Percentiles rank a stretch among this genome's conserved stretches.
Evolutionary conservation across 805 yeast genomes (phyloP).

Genomic region (Candida lessepsii): DNA sequence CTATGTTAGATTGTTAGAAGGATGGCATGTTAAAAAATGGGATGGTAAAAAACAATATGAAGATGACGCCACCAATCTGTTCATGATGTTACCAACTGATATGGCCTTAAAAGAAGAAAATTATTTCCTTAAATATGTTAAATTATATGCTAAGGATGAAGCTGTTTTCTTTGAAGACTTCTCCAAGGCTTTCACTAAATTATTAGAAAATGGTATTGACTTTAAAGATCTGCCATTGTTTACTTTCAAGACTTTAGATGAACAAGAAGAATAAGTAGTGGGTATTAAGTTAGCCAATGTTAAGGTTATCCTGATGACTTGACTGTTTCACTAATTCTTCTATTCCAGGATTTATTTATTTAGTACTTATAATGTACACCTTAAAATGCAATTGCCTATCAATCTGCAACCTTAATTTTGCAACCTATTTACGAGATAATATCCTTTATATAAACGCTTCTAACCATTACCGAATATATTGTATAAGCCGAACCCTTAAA

Average conservation of each 20-base stretch:
- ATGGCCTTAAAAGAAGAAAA: constrained; percentile 50
- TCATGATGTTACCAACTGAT: constrained; percentile 62
- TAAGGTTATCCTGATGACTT: no score
- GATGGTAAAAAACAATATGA: constrained; percentile 42
- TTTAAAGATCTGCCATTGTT: constrained; percentile 48
- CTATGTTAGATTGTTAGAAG: constrained; percentile 39
- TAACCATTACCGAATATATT: no score
- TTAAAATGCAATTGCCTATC: no score
- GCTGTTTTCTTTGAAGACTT: constrained; percentile 50
- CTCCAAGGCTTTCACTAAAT: constrained; percentile 42
- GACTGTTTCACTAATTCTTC: no score
- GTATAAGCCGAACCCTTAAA: no score
- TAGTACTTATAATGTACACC: no score
- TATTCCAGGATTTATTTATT: no score
- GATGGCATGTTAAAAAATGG: constrained; percentile 53
- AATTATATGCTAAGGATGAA: constrained; percentile 49
- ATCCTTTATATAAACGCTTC: no score
- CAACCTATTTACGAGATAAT: no score
- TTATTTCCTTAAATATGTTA: constrained; percentile 44
- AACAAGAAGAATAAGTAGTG: constrained; percentile 48
- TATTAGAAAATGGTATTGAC: constrained; percentile 44
- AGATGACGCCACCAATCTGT: constrained; percentile 36
- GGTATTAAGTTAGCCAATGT: no score
- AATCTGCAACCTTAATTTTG: no score
- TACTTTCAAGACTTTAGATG: constrained; percentile 66